Conservation (phyloP, 2,329 filamentous ascomycete species). For the Cytospora chrysosperma region DNA sequence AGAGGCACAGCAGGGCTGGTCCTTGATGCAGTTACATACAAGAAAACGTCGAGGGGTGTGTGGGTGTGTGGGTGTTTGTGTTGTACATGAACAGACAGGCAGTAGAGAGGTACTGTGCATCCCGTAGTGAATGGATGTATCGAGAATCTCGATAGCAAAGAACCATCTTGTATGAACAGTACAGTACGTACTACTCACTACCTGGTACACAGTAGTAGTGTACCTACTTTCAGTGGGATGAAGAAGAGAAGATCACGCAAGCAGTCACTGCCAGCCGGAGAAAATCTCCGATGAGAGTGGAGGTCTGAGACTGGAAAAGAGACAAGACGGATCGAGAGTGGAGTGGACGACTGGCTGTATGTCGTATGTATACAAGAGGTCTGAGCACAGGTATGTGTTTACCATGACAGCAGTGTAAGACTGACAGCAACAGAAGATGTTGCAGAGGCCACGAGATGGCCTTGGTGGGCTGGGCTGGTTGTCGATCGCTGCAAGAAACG, state of each 20-base stretch:
- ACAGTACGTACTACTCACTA: no score
- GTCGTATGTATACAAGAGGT: background rate
- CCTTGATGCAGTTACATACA: background rate
- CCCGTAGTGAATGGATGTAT: no score
- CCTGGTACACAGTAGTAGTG: no score
- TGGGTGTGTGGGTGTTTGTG: background rate
- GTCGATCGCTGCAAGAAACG: constrained; percentile 15
- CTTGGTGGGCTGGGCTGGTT: background rate
- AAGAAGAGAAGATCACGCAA: background rate
- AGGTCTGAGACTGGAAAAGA: background rate
- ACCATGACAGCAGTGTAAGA: no score
- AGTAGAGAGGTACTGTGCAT: no score
- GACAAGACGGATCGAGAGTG: background rate
- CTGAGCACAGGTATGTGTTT: background rate
- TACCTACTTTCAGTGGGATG: background rate
- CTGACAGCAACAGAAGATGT: background rate
- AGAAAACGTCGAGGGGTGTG: no score
- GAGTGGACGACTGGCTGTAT: no score
- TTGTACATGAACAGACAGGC: background rate
- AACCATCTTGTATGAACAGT: no score
- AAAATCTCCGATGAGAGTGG: background rate
- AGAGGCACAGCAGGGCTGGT: background rate
- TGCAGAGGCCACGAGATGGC: background rate
- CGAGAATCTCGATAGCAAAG: background rate
- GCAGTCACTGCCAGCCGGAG: background rate